These are phyloP conservation scores for Ustulina deusta DNA, from an alignment of 2,329 filamentous ascomycete genomes.

Conservation along the genomic window DNA sequence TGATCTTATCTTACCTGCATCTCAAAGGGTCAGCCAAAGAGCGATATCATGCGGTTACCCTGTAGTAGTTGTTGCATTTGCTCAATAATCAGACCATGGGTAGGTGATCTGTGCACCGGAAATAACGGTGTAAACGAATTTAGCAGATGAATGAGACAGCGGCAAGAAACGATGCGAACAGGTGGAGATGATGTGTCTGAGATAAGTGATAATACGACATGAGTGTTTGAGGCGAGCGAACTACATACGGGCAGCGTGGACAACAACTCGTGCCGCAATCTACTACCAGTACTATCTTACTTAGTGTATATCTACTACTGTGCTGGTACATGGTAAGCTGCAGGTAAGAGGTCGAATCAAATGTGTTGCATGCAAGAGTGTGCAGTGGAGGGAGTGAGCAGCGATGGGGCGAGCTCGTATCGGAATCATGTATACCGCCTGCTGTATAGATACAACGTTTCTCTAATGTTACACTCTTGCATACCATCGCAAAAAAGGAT, in stretches of 20 bases:
- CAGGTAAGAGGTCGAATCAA: conserved; percentile 1
- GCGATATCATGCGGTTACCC: background rate
- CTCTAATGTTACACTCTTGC: conserved; percentile 26
- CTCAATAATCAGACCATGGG: background rate
- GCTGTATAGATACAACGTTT: conserved; percentile 9
- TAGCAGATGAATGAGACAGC: background rate
- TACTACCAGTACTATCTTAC: background rate
- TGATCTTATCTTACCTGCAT: conserved; percentile 33
- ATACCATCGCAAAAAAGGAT: conserved; percentile 11
- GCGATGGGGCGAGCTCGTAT: conserved; percentile 34
- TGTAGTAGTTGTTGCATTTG: background rate
- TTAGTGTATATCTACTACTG: too few species aligned
- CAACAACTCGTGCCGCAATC: conserved; percentile 20
- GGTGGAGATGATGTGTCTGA: conserved; percentile 13
- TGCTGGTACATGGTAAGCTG: conserved; percentile 28
- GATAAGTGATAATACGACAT: conserved; percentile 5
- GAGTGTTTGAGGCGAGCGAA: conserved; percentile 16
- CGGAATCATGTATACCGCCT: conserved; percentile 5
- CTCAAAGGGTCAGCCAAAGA: background rate
- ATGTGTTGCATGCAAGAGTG: conserved; percentile 25
- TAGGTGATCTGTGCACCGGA: background rate
- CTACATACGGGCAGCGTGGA: conserved; percentile 25
- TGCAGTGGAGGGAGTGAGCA: conserved; percentile 24
- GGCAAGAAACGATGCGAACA: background rate
- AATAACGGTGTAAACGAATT: background rate